These are phyloP conservation scores for Cadophora sp. DNA, from an alignment of 2,329 filamentous ascomycete species.

Conservation along the genomic window DNA sequence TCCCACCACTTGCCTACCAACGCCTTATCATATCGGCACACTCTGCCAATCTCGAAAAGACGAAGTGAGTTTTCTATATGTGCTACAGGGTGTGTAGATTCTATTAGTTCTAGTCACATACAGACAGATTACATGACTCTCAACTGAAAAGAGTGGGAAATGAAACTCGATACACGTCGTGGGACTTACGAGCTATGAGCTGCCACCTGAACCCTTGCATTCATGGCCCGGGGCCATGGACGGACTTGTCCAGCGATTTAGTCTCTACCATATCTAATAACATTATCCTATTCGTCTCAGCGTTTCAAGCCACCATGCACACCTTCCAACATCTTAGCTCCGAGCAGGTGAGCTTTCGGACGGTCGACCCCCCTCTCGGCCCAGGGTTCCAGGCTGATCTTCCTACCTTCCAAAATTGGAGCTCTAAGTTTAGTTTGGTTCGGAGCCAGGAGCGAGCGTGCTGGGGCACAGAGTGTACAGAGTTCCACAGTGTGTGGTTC, in stretches of 20 bases:
- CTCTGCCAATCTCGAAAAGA: neutral
- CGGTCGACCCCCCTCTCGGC: neutral
- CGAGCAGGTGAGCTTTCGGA: slow-evolving; percentile 1
- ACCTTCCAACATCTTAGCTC: neutral
- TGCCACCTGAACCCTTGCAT: neutral
- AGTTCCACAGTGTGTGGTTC: neutral
- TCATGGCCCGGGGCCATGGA: neutral
- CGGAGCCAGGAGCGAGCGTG: neutral
- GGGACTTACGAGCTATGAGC: neutral
- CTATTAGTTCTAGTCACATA: neutral
- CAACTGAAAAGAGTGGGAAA: neutral
- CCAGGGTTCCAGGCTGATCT: neutral
- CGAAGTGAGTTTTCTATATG: neutral
- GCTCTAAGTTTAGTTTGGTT: neutral
- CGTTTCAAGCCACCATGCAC: neutral
- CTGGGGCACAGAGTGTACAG: slow-evolving; percentile 2
- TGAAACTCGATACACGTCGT: too few species aligned
- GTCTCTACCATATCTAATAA: neutral
- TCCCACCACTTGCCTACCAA: too few species aligned
- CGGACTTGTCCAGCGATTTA: neutral
- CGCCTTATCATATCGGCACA: too few species aligned
- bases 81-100: neutral
- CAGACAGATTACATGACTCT: neutral
- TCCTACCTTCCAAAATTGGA: neutral
- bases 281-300: neutral